Conservation (phyloP, 495 filamentous ascomycete species). For the Aspergillus ostianus region DNA sequence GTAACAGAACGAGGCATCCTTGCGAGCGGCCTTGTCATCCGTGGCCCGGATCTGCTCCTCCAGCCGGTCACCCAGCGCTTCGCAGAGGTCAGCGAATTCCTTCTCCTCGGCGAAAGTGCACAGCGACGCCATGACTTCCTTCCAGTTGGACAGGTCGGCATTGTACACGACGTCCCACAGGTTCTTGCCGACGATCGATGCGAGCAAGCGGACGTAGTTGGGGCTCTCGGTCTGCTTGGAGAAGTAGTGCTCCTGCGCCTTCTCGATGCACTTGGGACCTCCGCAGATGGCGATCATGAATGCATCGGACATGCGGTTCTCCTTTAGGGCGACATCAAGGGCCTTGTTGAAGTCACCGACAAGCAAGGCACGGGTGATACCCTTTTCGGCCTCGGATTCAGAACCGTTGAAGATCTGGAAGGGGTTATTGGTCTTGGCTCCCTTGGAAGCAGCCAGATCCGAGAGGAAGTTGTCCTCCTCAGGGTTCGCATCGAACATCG, state of each 20-base stretch:
- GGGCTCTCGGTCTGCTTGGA: constrained; percentile 75
- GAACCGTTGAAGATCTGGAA: constrained; percentile 81
- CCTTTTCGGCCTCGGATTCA: constrained; percentile 77
- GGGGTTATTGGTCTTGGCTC: constrained; percentile 78
- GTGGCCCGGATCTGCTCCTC: constrained; percentile 60
- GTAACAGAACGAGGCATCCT: constrained; percentile 95
- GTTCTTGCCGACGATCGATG: constrained; percentile 92
- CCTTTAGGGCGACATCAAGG: constrained; percentile 80
- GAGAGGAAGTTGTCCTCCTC: constrained; percentile 81
- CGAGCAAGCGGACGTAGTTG: constrained; percentile 88
- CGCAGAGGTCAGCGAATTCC: constrained; percentile 95
- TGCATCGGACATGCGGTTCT: constrained; percentile 88
- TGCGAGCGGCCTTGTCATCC: constrained; percentile 57
- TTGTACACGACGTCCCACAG: constrained; percentile 98
- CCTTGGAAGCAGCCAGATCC: constrained; percentile 71
- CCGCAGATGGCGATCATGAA: constrained; percentile 98
- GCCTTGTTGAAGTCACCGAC: constrained; percentile 90
- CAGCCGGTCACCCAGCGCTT: constrained; percentile 89
- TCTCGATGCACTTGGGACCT: constrained; percentile 88
- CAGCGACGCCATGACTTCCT: constrained; percentile 90
- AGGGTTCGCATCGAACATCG: constrained; percentile 76
- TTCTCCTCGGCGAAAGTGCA: constrained; percentile 90
- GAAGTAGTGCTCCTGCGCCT: constrained; percentile 90
- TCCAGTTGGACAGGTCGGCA: constrained; percentile 89
- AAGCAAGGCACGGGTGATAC: constrained; percentile 83